phyloP scores from a whole-genome alignment of 73 alveolate genomes.

The Paramecium octaurelia region DNA sequence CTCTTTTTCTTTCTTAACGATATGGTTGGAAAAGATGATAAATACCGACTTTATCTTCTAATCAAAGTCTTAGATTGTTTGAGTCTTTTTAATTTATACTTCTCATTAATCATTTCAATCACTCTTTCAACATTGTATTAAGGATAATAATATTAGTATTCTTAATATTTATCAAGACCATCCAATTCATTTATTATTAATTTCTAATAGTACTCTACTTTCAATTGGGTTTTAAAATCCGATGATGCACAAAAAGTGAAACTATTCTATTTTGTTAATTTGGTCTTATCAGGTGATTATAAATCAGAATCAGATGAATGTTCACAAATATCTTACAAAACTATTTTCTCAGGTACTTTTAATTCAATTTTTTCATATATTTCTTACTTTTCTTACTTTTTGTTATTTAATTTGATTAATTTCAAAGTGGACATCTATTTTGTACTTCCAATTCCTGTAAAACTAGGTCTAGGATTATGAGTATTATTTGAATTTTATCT shows the following conservation, averaged over 20 bases:
- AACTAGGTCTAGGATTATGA: neutral
- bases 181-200: neutral
- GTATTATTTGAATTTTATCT: conserved; percentile 17
- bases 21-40: neutral
- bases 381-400: neutral
- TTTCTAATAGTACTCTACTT: neutral
- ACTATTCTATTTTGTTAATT: neutral
- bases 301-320: conserved; percentile 4
- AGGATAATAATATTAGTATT: neutral
- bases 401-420: neutral
- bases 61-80: neutral
- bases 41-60: neutral
- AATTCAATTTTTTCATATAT: neutral
- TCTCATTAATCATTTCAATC: neutral
- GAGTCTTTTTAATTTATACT: neutral
- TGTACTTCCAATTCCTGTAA: neutral
- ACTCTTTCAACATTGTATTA: neutral
- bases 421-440: neutral
- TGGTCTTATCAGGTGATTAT: neutral
- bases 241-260: neutral
- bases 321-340: neutral
- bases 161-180: neutral
- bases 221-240: neutral
- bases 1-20: neutral
- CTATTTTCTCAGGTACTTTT: neutral